phyloP scores from a whole-genome alignment of 768 basidiomycete genomes.

The Termitomyces sp. region DNA sequence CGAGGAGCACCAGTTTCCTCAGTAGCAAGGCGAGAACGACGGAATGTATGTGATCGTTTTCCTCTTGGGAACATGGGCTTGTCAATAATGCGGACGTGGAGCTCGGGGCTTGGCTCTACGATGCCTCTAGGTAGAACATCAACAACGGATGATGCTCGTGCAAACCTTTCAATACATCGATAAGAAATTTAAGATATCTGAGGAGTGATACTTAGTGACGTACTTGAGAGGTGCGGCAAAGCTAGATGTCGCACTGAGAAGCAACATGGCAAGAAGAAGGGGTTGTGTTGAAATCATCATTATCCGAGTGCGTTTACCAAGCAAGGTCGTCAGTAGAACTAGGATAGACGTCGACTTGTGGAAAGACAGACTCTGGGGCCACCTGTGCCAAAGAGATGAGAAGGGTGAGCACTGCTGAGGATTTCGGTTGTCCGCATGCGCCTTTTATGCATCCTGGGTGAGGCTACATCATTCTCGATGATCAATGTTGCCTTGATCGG shows the following conservation, averaged over 20 bases:
- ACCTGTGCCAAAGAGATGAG: constrained; percentile 41
- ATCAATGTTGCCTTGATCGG: constrained; percentile 17
- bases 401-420: constrained; percentile 42
- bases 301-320: constrained; percentile 23
- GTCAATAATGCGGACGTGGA: constrained; percentile 26
- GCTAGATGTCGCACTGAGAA: constrained; percentile 32
- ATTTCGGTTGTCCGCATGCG: constrained; percentile 12
- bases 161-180: constrained; percentile 17
- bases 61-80: constrained; percentile 20
- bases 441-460: constrained; percentile 31
- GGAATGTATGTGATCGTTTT: constrained; percentile 17
- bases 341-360: constrained; percentile 35
- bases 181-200: neutral
- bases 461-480: constrained; percentile 23
- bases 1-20: constrained; percentile 21
- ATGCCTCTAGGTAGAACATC: constrained; percentile 21
- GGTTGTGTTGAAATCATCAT: constrained; percentile 39
- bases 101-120: constrained; percentile 20
- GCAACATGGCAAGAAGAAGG: constrained; percentile 35
- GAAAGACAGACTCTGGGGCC: constrained; percentile 41
- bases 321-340: constrained; percentile 20
- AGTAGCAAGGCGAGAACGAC: constrained; percentile 25
- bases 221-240: constrained; percentile 39
- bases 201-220: neutral
- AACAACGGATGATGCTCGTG: constrained; percentile 21